These are phyloP conservation scores for Tetradesmus obliquus DNA, from an alignment of 139 green algal genomes.

Conservation along the genomic window DNA sequence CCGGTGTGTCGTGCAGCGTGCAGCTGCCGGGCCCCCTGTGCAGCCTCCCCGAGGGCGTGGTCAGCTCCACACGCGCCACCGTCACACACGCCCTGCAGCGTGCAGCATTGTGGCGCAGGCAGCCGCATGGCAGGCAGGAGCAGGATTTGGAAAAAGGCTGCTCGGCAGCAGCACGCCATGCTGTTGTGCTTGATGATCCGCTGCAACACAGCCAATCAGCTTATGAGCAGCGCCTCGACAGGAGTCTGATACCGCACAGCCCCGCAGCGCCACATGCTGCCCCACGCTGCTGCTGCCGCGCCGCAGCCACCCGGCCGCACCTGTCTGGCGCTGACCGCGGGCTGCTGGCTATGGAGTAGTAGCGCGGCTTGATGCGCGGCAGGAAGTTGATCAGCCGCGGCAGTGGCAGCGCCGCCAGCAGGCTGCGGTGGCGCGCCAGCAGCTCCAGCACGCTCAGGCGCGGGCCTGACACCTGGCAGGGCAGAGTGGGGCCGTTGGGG, in stretches of 20 bases:
- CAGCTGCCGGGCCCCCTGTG: neutral
- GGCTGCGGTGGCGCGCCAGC: neutral
- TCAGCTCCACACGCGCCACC: slow-evolving; percentile 25
- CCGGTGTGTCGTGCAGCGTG: neutral
- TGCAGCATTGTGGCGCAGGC: slow-evolving; percentile 58
- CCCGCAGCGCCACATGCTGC: too few species aligned
- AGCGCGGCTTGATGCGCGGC: slow-evolving; percentile 55
- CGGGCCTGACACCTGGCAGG: neutral
- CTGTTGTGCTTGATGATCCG: too few species aligned
- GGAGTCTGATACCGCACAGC: too few species aligned
- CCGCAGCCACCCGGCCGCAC: too few species aligned
- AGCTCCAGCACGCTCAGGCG: slow-evolving; percentile 30
- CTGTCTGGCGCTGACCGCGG: slow-evolving; percentile 28
- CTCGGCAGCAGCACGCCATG: too few species aligned
- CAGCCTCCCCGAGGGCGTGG: slow-evolving; percentile 52
- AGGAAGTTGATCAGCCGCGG: neutral
- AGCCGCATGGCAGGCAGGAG: too few species aligned
- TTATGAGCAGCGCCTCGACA: too few species aligned
- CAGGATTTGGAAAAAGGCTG: too few species aligned
- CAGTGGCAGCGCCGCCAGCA: slow-evolving; percentile 25
- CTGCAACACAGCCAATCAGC: too few species aligned
- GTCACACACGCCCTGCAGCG: slow-evolving; percentile 24
- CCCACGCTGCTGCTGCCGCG: too few species aligned
- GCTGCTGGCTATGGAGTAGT: slow-evolving; percentile 92
- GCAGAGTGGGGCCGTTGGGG: too few species aligned